Evolutionary conservation across 2,329 filamentous ascomycete species (phyloP), one percentile per base, ranked within the genome.

Genomic region (Cercospora sp.): DNA sequence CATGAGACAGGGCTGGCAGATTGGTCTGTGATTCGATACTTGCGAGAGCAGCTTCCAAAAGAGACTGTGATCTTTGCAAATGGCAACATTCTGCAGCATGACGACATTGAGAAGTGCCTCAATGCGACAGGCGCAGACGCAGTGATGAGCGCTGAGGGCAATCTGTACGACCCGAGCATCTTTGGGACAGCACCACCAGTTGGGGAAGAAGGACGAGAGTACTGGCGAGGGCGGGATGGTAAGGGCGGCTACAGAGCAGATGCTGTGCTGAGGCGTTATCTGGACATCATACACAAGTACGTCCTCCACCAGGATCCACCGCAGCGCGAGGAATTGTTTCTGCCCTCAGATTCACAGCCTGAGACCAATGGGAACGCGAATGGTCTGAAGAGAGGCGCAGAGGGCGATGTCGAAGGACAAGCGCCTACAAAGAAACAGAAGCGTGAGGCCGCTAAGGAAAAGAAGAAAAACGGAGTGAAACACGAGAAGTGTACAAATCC

Each of bases 21-120:
- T 80, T 99, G 95, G 95, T 83, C 82, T n/a, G 88, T 91, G 76
- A 89, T 99, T 66, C 87, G 89, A 4, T 94, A 91, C 76, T 80
- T 99, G 71, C 85, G 95, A 60, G 92, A 97, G 10, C 91, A 90
- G 69, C 81, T 99, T 31, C 94, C 94, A 0, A 82, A 86, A 1
- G 93, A 97, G 59, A 96, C 93, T 7, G 95, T 99, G 26, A 88
- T 99, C 2, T 98, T 99, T 77, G 95, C 95, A 3, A 99, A 99
- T 79, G 95, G 95, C 12, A 99, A 99, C 76, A 90, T 97, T 40
- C 82, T 99, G 67, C 90, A 92, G 78, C 86, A 90, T 67, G 89
- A 84, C 0, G 94, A 99, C 77, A 83, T 99, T 10, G 86, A 90
- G 61, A 82, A 82, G 20, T 98, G 94, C 76, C 82, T 99, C 20